phyloP scores from a whole-genome alignment of 331 rosid genomes.

The Telfairia occidentalis region DNA sequence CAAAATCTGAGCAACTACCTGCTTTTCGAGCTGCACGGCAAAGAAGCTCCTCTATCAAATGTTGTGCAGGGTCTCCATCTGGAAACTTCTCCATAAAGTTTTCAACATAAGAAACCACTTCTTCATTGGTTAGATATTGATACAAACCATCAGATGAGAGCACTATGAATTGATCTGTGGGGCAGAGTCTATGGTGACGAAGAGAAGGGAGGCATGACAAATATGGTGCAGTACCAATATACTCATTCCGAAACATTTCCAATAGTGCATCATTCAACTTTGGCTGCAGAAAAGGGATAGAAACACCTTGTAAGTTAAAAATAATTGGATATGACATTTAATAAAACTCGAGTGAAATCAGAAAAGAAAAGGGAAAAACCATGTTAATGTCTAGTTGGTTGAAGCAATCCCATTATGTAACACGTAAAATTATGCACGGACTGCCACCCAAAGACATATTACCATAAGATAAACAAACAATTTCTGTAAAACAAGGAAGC shows the following conservation, averaged over 20 bases:
- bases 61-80: slow-evolving; percentile 96
- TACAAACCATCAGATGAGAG: slow-evolving; percentile 90
- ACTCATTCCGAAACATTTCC: slow-evolving; percentile 86
- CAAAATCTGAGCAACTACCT: slow-evolving; percentile 33
- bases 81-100: slow-evolving; percentile 90
- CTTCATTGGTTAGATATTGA: slow-evolving; percentile 80
- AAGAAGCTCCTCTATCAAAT: slow-evolving; percentile 93
- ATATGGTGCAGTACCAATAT: slow-evolving; percentile 77
- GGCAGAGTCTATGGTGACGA: slow-evolving; percentile 64
- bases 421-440: neutral
- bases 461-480: neutral
- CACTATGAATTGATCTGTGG: slow-evolving; percentile 72
- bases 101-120: slow-evolving; percentile 82
- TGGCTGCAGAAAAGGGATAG: slow-evolving; percentile 51
- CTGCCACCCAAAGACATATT: slow-evolving; percentile 4
- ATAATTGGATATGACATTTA: neutral
- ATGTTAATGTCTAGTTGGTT: neutral
- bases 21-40: slow-evolving; percentile 92
- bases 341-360: neutral
- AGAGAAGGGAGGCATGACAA: slow-evolving; percentile 83
- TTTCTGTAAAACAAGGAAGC: neutral
- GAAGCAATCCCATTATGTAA: slow-evolving; percentile 1
- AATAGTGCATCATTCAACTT: slow-evolving; percentile 66
- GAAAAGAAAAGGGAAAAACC: neutral
- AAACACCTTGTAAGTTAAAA: neutral